Evolutionary conservation across 1,139 yeast genomes (phyloP), one percentile per base, ranked within the genome.

Genomic region (Pichia sp.): DNA sequence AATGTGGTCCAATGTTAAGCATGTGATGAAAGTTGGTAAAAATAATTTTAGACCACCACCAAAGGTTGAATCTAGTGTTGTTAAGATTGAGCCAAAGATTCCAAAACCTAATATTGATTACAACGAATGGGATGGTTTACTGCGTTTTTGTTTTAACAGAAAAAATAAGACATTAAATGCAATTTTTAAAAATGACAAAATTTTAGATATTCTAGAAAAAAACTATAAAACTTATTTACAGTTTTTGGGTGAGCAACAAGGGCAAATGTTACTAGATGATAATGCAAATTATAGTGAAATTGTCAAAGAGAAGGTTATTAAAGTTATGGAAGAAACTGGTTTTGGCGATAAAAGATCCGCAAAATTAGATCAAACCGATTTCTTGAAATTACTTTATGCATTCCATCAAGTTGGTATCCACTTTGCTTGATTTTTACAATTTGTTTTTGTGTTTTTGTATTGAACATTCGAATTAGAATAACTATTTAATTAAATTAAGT

Each of bases 1-100:
- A 63, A 90, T 92, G 97, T 92, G 98, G 97, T 96, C 97, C 23
- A 87, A 87, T 56, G 97, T 94, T 23, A 89, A 96, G 8, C 98
- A 92, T 67, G 87, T 92, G 49, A 92, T 92, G 99, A 94, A 94
- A 67, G 98, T 92, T 38, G 97, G 98, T 30, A 84, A 82, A 63
- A 94, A 94, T 66, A 92, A 92, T 64, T 92, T 92, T 73, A 77
- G 97, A 56, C 99, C 99, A 36, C 99, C 99, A 22, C 99, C 99
- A 49, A 92, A 92, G 66, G 99, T 92, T 51, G 99, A 92, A 67
- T 88, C 97, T 0, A 84, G 95, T 39, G 98, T 92, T 44, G 97
- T 92, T 22, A 78, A 96, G 62, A 82, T 92, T 46, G 98, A 90
- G 66, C 82, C 94, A 50, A 92, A 92, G 66, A 74, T 70, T 49